phyloP scores from a whole-genome alignment of 2,329 filamentous ascomycete genomes.

The Fusarium bulbicola region DNA sequence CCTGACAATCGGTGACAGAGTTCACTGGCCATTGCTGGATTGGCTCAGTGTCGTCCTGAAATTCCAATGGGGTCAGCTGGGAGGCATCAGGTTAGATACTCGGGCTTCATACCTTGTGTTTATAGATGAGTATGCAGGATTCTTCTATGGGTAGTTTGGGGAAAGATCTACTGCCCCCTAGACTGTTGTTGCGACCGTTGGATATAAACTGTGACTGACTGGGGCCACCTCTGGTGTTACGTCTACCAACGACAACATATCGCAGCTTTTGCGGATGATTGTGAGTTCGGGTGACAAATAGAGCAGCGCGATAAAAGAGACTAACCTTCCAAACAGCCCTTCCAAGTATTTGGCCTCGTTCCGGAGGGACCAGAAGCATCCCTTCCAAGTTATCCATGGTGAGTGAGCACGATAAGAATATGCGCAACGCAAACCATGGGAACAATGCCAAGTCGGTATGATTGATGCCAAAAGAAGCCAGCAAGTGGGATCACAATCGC shows the following conservation, averaged over 20 bases:
- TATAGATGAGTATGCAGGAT: slow-evolving; percentile 63
- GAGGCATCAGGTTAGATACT: not conserved
- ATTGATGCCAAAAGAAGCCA: slow-evolving; percentile 1
- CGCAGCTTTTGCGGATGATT: slow-evolving; percentile 57
- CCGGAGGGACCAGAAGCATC: slow-evolving; percentile 59
- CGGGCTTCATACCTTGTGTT: slow-evolving; percentile 58
- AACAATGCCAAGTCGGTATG: not conserved
- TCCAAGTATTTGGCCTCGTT: slow-evolving; percentile 60
- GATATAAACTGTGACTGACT: slow-evolving; percentile 52
- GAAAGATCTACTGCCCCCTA: slow-evolving; percentile 49
- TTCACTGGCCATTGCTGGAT: slow-evolving; percentile 62
- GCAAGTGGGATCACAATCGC: slow-evolving; percentile 34
- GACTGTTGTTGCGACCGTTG: slow-evolving; percentile 50
- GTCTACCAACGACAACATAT: slow-evolving; percentile 65
- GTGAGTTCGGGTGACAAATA: slow-evolving; percentile 8
- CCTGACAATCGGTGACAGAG: slow-evolving; percentile 64
- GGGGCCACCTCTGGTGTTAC: slow-evolving; percentile 43
- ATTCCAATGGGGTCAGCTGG: slow-evolving; percentile 10
- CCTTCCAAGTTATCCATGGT: slow-evolving; percentile 56
- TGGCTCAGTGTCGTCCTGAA: slow-evolving; percentile 62
- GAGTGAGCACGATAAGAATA: slow-evolving; percentile 1
- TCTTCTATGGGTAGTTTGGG: slow-evolving; percentile 51
- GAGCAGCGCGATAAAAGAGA: not conserved
- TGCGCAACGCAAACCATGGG: not conserved
- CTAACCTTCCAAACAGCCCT: slow-evolving; percentile 63